These are phyloP conservation scores for Venturia oleaginea DNA, from an alignment of 2,329 filamentous ascomycete species.

Conservation along the genomic window DNA sequence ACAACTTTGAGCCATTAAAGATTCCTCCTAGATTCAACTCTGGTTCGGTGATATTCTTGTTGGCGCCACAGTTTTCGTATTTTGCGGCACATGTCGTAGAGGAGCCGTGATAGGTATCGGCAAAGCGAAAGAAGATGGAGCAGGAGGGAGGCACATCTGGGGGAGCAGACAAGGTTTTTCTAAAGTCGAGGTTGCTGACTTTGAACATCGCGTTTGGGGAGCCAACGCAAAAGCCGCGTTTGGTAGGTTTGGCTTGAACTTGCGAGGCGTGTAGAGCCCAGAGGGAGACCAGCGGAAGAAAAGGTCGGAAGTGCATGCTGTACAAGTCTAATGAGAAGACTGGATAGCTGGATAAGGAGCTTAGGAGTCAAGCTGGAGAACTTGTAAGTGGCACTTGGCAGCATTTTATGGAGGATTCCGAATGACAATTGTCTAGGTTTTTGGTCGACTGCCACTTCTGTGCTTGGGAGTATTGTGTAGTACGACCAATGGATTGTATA, in stretches of 20 bases:
- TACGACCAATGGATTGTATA: not conserved
- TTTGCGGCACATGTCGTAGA: not conserved
- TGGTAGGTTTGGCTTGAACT: not conserved
- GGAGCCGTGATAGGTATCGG: constrained; percentile 1
- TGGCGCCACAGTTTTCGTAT: not conserved
- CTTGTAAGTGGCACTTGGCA: not conserved
- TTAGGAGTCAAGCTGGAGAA: not conserved
- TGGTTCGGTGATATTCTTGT: not conserved
- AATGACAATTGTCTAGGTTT: not conserved
- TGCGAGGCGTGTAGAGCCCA: not conserved
- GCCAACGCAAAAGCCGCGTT: not conserved
- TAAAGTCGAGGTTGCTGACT: not conserved
- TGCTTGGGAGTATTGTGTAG: not conserved
- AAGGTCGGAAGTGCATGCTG: not conserved
- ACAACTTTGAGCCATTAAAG: not conserved
- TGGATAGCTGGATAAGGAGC: too few relatives aligned
- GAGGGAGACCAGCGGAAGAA: not conserved
- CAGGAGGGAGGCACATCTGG: not conserved
- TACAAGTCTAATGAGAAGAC: not conserved
- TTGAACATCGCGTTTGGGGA: not conserved
- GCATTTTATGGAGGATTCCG: not conserved
- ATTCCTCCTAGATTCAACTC: not conserved
- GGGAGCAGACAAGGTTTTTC: not conserved
- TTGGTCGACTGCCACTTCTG: not conserved
- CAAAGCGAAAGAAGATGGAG: not conserved